A percentile compares a stretch with the other conserved stretches of the same genome.
These are phyloP conservation scores for Ogataea pilisensis DNA, from an alignment of 805 yeast genomes.

Conservation along the genomic window DNA sequence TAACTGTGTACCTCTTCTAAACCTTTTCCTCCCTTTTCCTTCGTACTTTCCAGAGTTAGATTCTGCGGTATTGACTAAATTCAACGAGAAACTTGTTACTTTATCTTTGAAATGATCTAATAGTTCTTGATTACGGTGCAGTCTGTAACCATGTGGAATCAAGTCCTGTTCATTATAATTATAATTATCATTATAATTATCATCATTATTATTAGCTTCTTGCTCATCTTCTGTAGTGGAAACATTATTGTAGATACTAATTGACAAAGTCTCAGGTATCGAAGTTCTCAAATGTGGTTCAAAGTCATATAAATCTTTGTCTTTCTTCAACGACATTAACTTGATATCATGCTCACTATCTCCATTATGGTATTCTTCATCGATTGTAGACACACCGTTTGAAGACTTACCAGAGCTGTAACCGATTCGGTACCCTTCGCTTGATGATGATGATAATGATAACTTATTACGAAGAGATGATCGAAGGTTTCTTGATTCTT, in stretches of 20 bases:
- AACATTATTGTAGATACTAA: conserved; percentile 14
- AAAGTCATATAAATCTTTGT: conserved; percentile 33
- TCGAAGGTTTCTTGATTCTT: conserved; percentile 8
- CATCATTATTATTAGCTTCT: background rate
- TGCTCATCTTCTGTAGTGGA: conserved; percentile 1
- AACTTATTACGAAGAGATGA: conserved; percentile 2
- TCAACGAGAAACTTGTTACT: conserved; percentile 12
- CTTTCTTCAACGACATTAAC: background rate
- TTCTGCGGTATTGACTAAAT: conserved; percentile 17
- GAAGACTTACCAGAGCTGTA: no score
- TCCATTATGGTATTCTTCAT: no score
- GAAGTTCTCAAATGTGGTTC: conserved; percentile 25
- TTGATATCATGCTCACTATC: no score
- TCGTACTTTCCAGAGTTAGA: conserved; percentile 3
- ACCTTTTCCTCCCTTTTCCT: background rate
- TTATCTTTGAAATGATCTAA: conserved; percentile 8
- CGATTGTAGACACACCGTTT: no score
- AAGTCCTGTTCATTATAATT: background rate
- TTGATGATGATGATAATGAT: no score
- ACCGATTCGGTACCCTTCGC: no score
- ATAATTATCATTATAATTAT: no score
- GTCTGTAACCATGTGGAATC: conserved; percentile 1
- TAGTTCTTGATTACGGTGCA: conserved; percentile 16
- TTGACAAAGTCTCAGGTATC: conserved; percentile 24
- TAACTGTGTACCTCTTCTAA: background rate